Conservation (phyloP, 768 basidiomycete genomes). For the Calocybe cyanea region DNA sequence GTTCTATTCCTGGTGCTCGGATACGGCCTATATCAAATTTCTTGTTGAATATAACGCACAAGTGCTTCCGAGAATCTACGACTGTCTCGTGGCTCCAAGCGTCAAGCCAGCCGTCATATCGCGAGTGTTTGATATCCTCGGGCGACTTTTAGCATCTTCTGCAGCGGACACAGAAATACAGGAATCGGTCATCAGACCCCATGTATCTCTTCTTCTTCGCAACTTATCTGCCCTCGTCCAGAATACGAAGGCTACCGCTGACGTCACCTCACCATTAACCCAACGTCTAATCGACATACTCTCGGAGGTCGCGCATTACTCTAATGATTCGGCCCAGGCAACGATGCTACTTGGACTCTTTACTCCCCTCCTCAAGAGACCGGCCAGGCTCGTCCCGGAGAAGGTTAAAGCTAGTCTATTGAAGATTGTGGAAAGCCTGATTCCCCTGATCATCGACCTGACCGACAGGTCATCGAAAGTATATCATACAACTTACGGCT, state of each 20-base stretch:
- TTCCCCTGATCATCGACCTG: slow-evolving; percentile 66
- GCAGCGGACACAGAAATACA: slow-evolving; percentile 45
- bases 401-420: slow-evolving; percentile 82
- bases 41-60: slow-evolving; percentile 67
- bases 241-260: slow-evolving; percentile 46
- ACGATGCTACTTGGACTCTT: slow-evolving; percentile 69
- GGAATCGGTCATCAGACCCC: slow-evolving; percentile 58
- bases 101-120: slow-evolving; percentile 85
- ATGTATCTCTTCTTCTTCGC: slow-evolving; percentile 65
- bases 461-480: slow-evolving; percentile 36
- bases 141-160: slow-evolving; percentile 58
- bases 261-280: slow-evolving; percentile 58
- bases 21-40: slow-evolving; percentile 52
- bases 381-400: slow-evolving; percentile 74
- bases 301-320: slow-evolving; percentile 73
- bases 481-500: slow-evolving; percentile 52
- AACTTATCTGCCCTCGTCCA: slow-evolving; percentile 71
- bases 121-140: slow-evolving; percentile 82
- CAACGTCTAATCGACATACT: slow-evolving; percentile 83
- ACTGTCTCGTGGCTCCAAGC: slow-evolving; percentile 74
- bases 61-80: slow-evolving; percentile 74
- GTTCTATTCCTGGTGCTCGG: slow-evolving; percentile 71
- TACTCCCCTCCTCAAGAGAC: slow-evolving; percentile 74
- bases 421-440: slow-evolving; percentile 60
- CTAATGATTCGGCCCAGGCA: slow-evolving; percentile 68